phyloP scores from a whole-genome alignment of 306 rosid genomes.

The Quercus berberidifolia region DNA sequence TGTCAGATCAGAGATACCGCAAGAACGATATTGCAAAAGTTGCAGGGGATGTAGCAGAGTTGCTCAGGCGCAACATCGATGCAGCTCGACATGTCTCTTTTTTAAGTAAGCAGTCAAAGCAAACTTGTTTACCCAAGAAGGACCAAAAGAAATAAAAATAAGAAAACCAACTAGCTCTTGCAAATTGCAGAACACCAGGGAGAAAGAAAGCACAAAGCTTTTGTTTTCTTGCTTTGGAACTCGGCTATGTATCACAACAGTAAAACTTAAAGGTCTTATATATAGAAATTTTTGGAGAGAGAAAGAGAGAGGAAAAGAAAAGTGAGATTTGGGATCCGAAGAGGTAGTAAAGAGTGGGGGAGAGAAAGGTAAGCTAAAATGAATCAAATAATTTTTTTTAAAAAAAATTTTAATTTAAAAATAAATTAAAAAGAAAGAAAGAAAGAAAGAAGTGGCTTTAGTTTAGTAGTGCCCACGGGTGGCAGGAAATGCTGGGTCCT shows the following conservation, averaged over 20 bases:
- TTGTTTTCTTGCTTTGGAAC: constrained; percentile 43
- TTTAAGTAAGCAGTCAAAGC: background rate
- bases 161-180: constrained; percentile 1
- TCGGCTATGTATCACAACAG: constrained; percentile 39
- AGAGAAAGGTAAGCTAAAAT: constrained; percentile 15
- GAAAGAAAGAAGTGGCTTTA: constrained; percentile 5
- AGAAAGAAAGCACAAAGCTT: constrained; percentile 29
- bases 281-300: constrained; percentile 28
- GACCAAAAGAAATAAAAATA: background rate
- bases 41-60: constrained; percentile 99
- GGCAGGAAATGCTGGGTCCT: constrained; percentile 67
- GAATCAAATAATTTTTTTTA: too few relatives aligned
- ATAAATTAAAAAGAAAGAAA: background rate
- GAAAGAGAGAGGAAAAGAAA: constrained; percentile 7
- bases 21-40: constrained; percentile 97
- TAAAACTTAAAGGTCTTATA: constrained; percentile 41
- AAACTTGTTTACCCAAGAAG: constrained; percentile 1
- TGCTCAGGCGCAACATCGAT: constrained; percentile 79
- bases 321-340: constrained; percentile 44
- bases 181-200: constrained; percentile 22
- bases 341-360: constrained; percentile 16
- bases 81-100: constrained; percentile 70
- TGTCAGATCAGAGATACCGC: constrained; percentile 55
- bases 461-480: constrained; percentile 51
- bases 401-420: background rate